Evolutionary conservation across 2,329 filamentous ascomycete genomes (phyloP).

Genomic region (Colletotrichum sp.): DNA sequence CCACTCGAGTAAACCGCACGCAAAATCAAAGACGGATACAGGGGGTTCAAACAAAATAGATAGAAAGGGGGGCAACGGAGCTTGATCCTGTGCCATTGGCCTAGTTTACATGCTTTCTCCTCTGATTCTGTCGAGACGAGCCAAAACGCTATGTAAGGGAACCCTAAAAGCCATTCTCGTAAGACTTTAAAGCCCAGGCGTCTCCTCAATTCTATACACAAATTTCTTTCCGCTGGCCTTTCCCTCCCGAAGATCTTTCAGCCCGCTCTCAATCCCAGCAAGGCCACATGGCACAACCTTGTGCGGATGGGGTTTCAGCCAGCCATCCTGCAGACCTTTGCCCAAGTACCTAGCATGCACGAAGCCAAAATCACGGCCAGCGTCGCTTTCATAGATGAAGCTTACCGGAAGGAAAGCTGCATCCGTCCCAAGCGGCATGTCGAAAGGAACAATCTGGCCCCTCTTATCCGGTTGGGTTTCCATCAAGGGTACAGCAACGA

Average conservation of each 20-base stretch:
- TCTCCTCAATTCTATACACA: not conserved
- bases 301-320: not conserved
- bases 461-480: not conserved
- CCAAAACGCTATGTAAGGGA: rapidly evolving
- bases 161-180: not conserved
- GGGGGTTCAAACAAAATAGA: not conserved
- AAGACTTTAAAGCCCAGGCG: not conserved
- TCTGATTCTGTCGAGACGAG: not conserved
- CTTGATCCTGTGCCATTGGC: not conserved
- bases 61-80: not conserved
- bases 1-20: rapidly evolving
- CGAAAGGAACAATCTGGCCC: not conserved
- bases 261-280: not conserved
- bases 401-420: not conserved
- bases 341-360: not conserved
- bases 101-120: not conserved
- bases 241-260: not conserved
- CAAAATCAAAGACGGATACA: not conserved
- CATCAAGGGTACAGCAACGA: not conserved
- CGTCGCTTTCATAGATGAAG: not conserved
- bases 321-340: not conserved
- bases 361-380: not conserved
- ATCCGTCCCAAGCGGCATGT: not conserved
- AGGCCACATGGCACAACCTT: not conserved
- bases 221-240: not conserved